phyloP scores from a whole-genome alignment of 169 alveolate species.

The Cryptosporidium muris region DNA sequence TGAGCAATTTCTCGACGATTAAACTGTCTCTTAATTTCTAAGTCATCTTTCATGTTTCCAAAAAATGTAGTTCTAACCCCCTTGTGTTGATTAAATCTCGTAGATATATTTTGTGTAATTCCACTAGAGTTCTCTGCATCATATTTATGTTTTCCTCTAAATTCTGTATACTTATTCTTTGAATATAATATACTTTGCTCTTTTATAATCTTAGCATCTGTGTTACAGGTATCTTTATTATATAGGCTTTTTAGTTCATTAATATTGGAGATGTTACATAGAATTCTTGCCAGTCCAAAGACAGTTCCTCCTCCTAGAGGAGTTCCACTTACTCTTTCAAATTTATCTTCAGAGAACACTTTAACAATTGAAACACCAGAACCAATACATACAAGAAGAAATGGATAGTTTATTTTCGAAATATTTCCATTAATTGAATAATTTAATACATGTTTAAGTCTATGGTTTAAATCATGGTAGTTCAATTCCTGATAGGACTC shows the following conservation, averaged over 20 bases:
- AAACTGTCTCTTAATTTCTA: constrained; percentile 4
- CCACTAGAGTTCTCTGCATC: neutral
- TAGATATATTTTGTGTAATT: neutral
- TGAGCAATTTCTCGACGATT: neutral
- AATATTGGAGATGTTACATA: constrained; percentile 9
- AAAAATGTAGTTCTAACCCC: too few relatives aligned
- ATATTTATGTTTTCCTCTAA: constrained; percentile 12
- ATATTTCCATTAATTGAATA: neutral
- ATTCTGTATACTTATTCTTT: neutral
- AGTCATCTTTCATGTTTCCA: neutral
- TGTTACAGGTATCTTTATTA: neutral
- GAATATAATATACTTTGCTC: neutral
- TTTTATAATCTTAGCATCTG: neutral
- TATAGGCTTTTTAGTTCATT: constrained; percentile 32
- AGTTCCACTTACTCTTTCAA: constrained; percentile 66
- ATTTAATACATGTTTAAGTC: neutral
- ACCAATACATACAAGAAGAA: constrained; percentile 37
- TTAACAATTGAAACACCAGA: constrained; percentile 63
- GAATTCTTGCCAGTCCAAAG: constrained; percentile 33
- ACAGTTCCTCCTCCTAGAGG: constrained; percentile 69
- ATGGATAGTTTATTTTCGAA: constrained; percentile 22
- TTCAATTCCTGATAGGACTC: too few relatives aligned
- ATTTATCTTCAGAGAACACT: constrained; percentile 26
- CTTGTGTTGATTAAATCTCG: too few relatives aligned
- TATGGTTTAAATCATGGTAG: neutral